These are phyloP conservation scores for Xanthoconium stramineum DNA, from an alignment of 768 basidiomycete species.

Conservation along the genomic window DNA sequence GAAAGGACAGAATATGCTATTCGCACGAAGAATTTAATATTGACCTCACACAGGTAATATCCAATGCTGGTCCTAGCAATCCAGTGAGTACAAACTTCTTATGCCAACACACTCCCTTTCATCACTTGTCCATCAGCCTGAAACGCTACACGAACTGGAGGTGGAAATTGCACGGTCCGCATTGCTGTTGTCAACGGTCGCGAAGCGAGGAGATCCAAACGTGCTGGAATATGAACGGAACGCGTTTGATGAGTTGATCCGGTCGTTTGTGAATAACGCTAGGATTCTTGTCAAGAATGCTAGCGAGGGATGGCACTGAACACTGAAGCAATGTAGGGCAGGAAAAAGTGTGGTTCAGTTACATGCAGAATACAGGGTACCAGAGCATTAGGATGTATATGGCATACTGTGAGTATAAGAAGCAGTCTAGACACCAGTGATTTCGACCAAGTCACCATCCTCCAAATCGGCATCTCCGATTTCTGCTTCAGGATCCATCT, in stretches of 20 bases:
- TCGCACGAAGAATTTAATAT: conserved; percentile 89
- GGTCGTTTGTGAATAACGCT: conserved; percentile 90
- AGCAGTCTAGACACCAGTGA: conserved; percentile 50
- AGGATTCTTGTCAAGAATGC: conserved; percentile 85
- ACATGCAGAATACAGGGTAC: conserved; percentile 4
- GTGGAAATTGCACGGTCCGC: conserved; percentile 77
- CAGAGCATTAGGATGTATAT: conserved; percentile 9
- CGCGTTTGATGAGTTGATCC: conserved; percentile 88
- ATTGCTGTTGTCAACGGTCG: conserved; percentile 67
- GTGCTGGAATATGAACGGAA: conserved; percentile 60
- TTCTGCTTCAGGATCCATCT: conserved; percentile 51
- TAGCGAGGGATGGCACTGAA: conserved; percentile 43
- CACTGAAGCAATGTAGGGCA: neutral
- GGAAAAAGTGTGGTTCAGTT: conserved; percentile 1
- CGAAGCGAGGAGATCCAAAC: conserved; percentile 60
- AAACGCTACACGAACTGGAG: conserved; percentile 83
- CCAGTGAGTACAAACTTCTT: conserved; percentile 41
- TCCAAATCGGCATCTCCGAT: conserved; percentile 72
- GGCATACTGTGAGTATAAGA: conserved; percentile 4
- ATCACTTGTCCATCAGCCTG: conserved; percentile 38
- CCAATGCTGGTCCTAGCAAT: conserved; percentile 43
- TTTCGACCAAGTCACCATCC: conserved; percentile 77
- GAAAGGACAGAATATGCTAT: conserved; percentile 92
- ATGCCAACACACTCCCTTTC: neutral
- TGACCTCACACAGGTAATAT: conserved; percentile 90